Evolutionary conservation across 2,329 filamentous ascomycete species (phyloP), one percentile per base, ranked within the genome.

Genomic region (Calonectria pteridis): DNA sequence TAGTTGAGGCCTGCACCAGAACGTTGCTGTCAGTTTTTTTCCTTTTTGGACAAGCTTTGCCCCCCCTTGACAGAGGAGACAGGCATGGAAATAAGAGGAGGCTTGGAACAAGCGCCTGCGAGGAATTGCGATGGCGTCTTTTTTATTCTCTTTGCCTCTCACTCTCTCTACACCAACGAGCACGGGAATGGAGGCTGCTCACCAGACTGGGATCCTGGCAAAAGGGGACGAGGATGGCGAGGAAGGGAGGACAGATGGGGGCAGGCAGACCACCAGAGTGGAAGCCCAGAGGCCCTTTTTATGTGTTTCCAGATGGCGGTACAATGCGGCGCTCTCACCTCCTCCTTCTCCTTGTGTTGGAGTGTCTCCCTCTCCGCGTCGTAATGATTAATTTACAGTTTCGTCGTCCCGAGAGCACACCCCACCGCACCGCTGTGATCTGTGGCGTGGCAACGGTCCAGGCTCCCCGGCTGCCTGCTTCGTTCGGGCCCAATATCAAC

Each of bases 331-430:
- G 18, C 37, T 23, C 51, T 59, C 53, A 43, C 33, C 55, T 29
- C 16, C 16, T 29, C 23, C 35, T 49, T 59, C 69, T 58, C 29
- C 28, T 51, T 37, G 31, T 43, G 67, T 68, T 62, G 55, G 64
- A 65, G 43, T 59, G 28, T 31, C 62, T 33, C 59, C 29, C 64
- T 35, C 37, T 71, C 58, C 51, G 55, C 59, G 75, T 80, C 75
- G 77, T 79, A 79, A 76, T 79, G 58, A 69, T 75, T 80, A 79
- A 80, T 79, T 80, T 80, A 76, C 80, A 68, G 67, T 72, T 70
- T 70, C 64, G 66, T 72, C 63, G 59, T 65, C 75, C 73, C 75
- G 75, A 73, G 72, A 73, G 76, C 69, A 76, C 77, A 76, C 76
- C 75, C 78, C 77, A 78, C 78, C 70, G 69, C 76, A 73, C 70